phyloP scores from a whole-genome alignment of 371 early-diverging fungal genomes.

The Entomophthora muscae region DNA sequence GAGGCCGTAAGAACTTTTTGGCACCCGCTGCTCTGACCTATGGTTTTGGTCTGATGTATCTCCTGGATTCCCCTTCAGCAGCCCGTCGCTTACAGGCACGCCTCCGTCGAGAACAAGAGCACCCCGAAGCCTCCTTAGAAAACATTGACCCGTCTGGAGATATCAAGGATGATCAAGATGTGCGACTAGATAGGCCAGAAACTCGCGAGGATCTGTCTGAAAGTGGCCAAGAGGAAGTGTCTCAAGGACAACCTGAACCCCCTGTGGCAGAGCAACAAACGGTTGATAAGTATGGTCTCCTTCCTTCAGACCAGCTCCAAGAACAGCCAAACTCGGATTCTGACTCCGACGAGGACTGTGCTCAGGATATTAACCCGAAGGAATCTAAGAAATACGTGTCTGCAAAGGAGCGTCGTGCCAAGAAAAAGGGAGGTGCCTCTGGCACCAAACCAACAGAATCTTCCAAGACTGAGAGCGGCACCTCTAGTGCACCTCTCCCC shows the following conservation, averaged over 20 bases:
- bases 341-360: background rate
- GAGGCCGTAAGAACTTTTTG: conserved; percentile 90
- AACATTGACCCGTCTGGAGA: background rate
- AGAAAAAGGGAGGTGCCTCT: conserved; percentile 26
- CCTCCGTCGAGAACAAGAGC: conserved; percentile 12
- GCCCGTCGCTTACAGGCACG: conserved; percentile 44
- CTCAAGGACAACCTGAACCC: conserved; percentile 12
- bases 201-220: conserved; percentile 9
- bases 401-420: conserved; percentile 55
- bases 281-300: conserved; percentile 9
- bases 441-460: background rate
- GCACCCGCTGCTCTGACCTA: conserved; percentile 93
- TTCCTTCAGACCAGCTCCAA: conserved; percentile 2
- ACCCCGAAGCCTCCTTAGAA: conserved; percentile 9
- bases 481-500: conserved; percentile 7
- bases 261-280: conserved; percentile 12
- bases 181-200: conserved; percentile 2
- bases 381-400: conserved; percentile 29
- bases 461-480: background rate
- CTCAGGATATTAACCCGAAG: background rate
- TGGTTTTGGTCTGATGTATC: conserved; percentile 92
- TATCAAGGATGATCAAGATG: conserved; percentile 9
- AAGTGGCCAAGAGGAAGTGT: conserved; percentile 11
- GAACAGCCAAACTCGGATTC: conserved; percentile 3
- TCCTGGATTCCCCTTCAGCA: conserved; percentile 57